Evolutionary conservation across 768 basidiomycete species (phyloP), one percentile per base, ranked within the genome.

Genomic region (Mycena capillaripes): DNA sequence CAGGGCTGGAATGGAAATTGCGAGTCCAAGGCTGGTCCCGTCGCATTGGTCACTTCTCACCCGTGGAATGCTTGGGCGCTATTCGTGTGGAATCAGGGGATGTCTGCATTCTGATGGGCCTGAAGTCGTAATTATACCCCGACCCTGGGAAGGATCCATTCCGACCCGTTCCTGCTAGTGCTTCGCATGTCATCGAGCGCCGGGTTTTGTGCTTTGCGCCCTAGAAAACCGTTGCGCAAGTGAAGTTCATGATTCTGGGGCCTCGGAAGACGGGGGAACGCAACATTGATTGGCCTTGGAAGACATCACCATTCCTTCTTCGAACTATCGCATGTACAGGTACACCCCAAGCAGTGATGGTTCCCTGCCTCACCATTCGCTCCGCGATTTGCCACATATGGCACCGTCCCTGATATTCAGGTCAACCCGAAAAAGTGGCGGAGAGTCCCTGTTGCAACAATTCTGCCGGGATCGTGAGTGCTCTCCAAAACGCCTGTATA

Each of bases 81-180:
- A 57, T 36, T 57, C n/a, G 56, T 57, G 56, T 57, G 56, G 56
- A 57, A 57, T 57, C 56, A 57, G 38, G 56, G 56, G 56, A 57
- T 57, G 56, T 57, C 56, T 57, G 56, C 36, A 56, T 56, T 56
- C n/a, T n/a, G n/a, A n/a, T 57, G 56, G 34, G 11, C 56, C 56
- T 57, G 56, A 57, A 36, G 56, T 57, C 56, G 34, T n/a, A 57
- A 57, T 38, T 36, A 57, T 57, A 38, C 38, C 36, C 56, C 36
- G 56, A 57, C n/a, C 56, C 56, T 57, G 56, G 56, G 32, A 57
- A 57, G 56, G 34, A 10, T 32, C 30, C 30, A 30, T 55, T 55
- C 48, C 48, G 48, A 53, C 52, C 52, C 52, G 52, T 53, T 42
- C 42, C 42, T 16, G 42, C 42, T 42, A 17, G 42, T 19, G 42